Base-by-base conservation (phyloP, 106 monocot species). In the Ottelia alismoides region DNA sequence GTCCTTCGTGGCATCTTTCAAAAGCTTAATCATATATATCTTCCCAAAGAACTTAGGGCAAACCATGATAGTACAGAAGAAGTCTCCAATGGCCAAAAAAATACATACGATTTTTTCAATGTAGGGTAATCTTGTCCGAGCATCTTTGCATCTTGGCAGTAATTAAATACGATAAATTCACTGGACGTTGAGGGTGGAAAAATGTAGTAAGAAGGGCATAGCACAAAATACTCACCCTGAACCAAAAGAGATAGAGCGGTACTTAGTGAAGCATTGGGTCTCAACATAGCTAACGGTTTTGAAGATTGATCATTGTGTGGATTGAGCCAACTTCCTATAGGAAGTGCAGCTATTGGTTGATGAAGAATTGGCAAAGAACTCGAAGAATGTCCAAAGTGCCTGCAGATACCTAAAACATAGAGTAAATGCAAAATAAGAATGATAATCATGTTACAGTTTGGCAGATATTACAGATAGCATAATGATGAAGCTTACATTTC, bases 291-390 rank as follows among this genome's bases (percentile, higher is more conserved):
- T 27, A 90, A 47, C 12, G 77, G 68, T 23, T n/a, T n/a, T 69
- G 68, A 6, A 67, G 57, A 72, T 74, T 84, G 52, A 72, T 56
- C 90, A 70, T 84, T 78, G 74, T 61, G 76, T 30, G 90, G 90
- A 35, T n/a, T n/a, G n/a, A 84, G 66, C 90, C 90, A 90, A 16
- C 77, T 84, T 11, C 84, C 84, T 25, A 90, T 53, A 28, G 69
- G 74, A 24, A 90, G 65, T 31, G 59, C 56, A 50, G 72, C 76
- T 51, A 90, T 69, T 53, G 84, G 90, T 72, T 75, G 74, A 31
- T 81, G 80, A 17, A 90, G 61, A 65, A 84, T 69, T 3, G 90
- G 84, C 31, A 90, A 67, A 52, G 68, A 74, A 66, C 66, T 67
- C 26, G 72, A 70, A 43, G 90, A 84, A 48, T 81, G 74, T 66